Conservation (phyloP, 768 basidiomycete genomes). For the Calocybe gangraenosa region DNA sequence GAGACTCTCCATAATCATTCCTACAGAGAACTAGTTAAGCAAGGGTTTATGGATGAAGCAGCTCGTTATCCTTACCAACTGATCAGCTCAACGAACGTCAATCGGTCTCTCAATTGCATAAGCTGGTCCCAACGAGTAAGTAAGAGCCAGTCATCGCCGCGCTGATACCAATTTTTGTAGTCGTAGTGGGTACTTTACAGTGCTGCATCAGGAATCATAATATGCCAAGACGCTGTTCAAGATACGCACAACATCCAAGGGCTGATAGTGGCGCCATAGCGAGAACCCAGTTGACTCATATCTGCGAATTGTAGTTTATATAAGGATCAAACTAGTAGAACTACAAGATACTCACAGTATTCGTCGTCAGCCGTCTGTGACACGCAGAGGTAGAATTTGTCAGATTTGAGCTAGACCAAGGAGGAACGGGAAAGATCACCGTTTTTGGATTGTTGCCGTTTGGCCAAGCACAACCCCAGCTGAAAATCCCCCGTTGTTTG, state of each 20-base stretch:
- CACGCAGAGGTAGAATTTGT: too few relatives aligned
- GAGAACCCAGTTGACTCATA: conserved; percentile 36
- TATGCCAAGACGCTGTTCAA: neutral
- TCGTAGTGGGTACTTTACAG: conserved; percentile 47
- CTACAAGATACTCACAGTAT: conserved; percentile 35
- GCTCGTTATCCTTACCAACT: conserved; percentile 45
- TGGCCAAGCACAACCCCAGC: conserved; percentile 67
- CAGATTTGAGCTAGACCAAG: too few relatives aligned
- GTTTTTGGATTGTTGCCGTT: conserved; percentile 39
- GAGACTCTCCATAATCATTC: conserved; percentile 79
- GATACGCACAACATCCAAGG: conserved; percentile 41
- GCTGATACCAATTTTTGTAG: conserved; percentile 66
- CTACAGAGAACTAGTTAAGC: conserved; percentile 19
- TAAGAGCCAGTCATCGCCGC: conserved; percentile 65
- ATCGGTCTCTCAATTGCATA: conserved; percentile 47
- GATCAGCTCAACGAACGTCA: conserved; percentile 61
- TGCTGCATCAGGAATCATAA: neutral
- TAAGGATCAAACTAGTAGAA: too few relatives aligned
- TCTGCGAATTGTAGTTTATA: conserved; percentile 22
- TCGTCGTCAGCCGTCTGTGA: conserved; percentile 41
- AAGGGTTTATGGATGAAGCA: neutral
- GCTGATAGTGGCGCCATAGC: conserved; percentile 43
- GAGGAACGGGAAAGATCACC: conserved; percentile 21
- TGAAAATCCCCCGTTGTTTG: too few relatives aligned
- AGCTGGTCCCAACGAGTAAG: conserved; percentile 69